Evolutionary conservation across 805 yeast genomes (phyloP), one percentile per base, ranked within the genome.

Genomic region (Candida argentea): DNA sequence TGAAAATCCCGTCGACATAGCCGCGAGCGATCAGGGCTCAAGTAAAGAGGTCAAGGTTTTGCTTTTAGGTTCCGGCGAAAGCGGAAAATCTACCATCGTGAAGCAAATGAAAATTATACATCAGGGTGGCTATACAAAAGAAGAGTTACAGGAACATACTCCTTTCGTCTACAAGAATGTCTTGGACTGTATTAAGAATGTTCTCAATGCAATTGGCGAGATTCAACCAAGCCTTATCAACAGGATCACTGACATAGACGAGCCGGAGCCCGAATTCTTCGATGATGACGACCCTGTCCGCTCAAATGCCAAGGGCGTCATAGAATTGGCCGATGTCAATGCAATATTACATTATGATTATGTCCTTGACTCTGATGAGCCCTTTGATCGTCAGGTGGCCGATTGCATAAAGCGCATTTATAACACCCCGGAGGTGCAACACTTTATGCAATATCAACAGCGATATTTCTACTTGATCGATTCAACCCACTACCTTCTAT

Each of bases 61-160:
- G 20, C 61, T 87, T 19, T 55, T 81, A 27, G 91, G 98, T 4
- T 81, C 95, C 1, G 98, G 97, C 10, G 93, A 81, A 46, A 66
- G 77, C 36, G 93, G 93, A 4, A 82, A 81, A 46, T 76, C 86
- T 5, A 81, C 93, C 11, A 74, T 81, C 29, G 70, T 82, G 29
- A 82, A 80, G 49, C 93, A 81, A 50, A 82, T 82, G 74, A 80
- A 79, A 46, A 79, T 79, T 33, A 58, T 79, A 27, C 84, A 80
- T 46, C 81, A 77, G 45, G 64, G 73, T 39, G 87, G 87, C 6
- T 80, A 74, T 46, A 52, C 76, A 29, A 58, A 75, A 50, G 76
- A 78, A 26, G 96, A 86, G 48, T 53, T 79, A 16, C 57, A 63
- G 30, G 84, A 80, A 39, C 82, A 80, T 52, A 74, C 74, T 46